Percentiles rank a stretch among this genome's conserved stretches.
These are phyloP conservation scores for Berkeleyomyces basicola DNA, from an alignment of 2,329 filamentous ascomycete genomes.

Conservation along the genomic window DNA sequence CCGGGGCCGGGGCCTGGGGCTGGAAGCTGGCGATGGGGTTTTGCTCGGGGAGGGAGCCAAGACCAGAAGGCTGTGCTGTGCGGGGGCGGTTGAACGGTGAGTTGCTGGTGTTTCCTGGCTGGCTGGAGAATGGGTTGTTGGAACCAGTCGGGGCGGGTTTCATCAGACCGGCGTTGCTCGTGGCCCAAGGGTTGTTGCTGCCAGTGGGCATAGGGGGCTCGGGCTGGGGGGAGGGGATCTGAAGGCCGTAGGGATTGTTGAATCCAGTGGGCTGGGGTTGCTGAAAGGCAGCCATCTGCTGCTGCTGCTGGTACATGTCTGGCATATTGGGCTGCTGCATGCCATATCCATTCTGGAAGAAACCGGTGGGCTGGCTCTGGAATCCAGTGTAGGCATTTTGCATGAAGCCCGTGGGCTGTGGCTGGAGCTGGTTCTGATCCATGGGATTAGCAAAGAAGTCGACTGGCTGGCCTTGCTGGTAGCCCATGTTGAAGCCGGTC, in stretches of 20 bases:
- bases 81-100: slow-evolving; percentile 38
- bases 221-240: slow-evolving; percentile 28
- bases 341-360: slow-evolving; percentile 50
- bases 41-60: slow-evolving; percentile 68
- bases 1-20: slow-evolving; percentile 25
- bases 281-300: slow-evolving; percentile 22
- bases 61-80: slow-evolving; percentile 42
- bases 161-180: slow-evolving; percentile 41
- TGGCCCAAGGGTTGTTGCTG: slow-evolving; percentile 89
- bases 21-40: slow-evolving; percentile 50
- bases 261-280: slow-evolving; percentile 36
- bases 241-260: slow-evolving; percentile 33
- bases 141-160: slow-evolving; percentile 81
- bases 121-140: slow-evolving; percentile 82
- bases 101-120: slow-evolving; percentile 18
- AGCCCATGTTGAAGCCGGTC: slow-evolving; percentile 90
- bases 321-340: slow-evolving; percentile 50
- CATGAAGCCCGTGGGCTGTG: slow-evolving; percentile 63
- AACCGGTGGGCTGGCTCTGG: slow-evolving; percentile 33
- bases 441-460: slow-evolving; percentile 97
- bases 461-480: slow-evolving; percentile 89
- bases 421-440: slow-evolving; percentile 56
- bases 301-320: slow-evolving; percentile 51
- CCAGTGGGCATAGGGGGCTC: slow-evolving; percentile 55
- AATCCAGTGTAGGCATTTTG: slow-evolving; percentile 39